Percentiles rank a stretch among this genome's conserved stretches.
Evolutionary conservation across 495 filamentous ascomycete genomes (phyloP).

Genomic region (Parachaetomium inaequale): DNA sequence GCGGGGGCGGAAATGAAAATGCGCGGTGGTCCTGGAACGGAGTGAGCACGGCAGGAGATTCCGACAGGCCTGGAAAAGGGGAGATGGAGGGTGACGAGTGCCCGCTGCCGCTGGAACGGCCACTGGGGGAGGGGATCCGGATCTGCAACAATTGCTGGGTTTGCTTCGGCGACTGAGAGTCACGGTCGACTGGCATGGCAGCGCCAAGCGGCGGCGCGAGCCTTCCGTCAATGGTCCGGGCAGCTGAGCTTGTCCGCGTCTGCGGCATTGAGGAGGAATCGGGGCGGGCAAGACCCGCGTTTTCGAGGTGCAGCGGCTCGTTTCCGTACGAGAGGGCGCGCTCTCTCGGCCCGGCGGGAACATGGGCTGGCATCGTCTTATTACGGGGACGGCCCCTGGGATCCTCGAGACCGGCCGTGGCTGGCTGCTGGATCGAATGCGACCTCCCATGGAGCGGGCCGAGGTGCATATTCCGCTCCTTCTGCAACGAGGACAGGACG

Average conservation of each 20-base stretch:
- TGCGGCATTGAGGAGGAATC: slow-evolving; percentile 7
- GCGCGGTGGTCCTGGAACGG: slow-evolving; percentile 40
- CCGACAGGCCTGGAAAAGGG: slow-evolving; percentile 42
- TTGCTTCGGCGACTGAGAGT: neutral
- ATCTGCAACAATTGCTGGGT: slow-evolving; percentile 24
- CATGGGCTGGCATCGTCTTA: slow-evolving; percentile 13
- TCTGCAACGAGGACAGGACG: slow-evolving; percentile 76
- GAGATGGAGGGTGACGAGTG: slow-evolving; percentile 43
- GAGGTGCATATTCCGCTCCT: slow-evolving; percentile 66
- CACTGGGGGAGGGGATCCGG: slow-evolving; percentile 46
- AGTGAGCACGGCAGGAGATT: slow-evolving; percentile 43
- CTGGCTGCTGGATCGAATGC: slow-evolving; percentile 57
- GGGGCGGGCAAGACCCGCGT: slow-evolving; percentile 8
- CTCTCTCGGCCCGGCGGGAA: slow-evolving; percentile 23
- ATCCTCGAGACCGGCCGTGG: slow-evolving; percentile 13
- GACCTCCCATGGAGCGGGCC: slow-evolving; percentile 64
- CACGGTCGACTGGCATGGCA: neutral
- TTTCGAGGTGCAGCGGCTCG: slow-evolving; percentile 24
- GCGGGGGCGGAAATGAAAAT: slow-evolving; percentile 30
- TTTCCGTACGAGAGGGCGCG: slow-evolving; percentile 33
- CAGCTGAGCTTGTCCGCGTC: slow-evolving; percentile 24
- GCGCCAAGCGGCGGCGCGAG: slow-evolving; percentile 29
- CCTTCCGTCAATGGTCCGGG: slow-evolving; percentile 28
- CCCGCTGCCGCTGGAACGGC: slow-evolving; percentile 50
- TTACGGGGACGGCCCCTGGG: slow-evolving; percentile 19